A percentile compares a stretch with the other conserved stretches of the same genome.
These are phyloP conservation scores for Lippia alba DNA, from an alignment of 305 asterid species.

Conservation along the genomic window DNA sequence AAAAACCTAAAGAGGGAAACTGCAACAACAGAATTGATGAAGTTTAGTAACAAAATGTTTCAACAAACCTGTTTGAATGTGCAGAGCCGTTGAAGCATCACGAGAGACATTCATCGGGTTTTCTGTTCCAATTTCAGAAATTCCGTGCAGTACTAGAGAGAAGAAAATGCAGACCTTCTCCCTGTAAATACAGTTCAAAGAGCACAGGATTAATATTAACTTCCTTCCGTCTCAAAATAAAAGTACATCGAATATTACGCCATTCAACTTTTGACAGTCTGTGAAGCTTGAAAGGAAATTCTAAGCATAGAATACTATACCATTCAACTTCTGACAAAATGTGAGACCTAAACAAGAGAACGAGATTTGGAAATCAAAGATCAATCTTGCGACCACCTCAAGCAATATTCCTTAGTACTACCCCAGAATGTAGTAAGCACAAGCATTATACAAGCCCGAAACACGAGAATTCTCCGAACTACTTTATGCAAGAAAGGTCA, in stretches of 20 bases:
- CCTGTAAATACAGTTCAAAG: conserved; percentile 56
- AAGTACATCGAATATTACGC: conserved; percentile 14
- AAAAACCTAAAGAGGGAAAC: conserved; percentile 12
- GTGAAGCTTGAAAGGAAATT: background rate
- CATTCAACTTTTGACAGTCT: conserved; percentile 8
- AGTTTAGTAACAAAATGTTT: conserved; percentile 9
- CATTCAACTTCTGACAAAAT: conserved; percentile 20
- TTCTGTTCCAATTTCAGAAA: conserved; percentile 49
- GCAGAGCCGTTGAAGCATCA: conserved; percentile 43
- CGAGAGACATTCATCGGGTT: conserved; percentile 38
- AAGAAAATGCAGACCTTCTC: conserved; percentile 77
- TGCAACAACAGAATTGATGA: conserved; percentile 13
- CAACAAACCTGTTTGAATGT: conserved; percentile 58
- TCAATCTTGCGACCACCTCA: conserved; percentile 15
- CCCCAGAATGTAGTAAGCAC: background rate
- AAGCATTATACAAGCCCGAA: background rate
- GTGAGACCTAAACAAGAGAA: conserved; percentile 5
- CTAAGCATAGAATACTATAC: conserved; percentile 21
- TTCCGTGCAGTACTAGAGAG: conserved; percentile 59
- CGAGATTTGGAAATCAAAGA: background rate
- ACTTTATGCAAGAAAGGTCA: background rate
- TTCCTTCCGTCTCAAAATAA: conserved; percentile 14
- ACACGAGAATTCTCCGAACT: conserved; percentile 3
- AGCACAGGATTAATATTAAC: conserved; percentile 28
- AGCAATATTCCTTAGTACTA: background rate